Base-by-base conservation (phyloP, 805 yeast genomes). In the Ogataea ganodermae region DNA sequence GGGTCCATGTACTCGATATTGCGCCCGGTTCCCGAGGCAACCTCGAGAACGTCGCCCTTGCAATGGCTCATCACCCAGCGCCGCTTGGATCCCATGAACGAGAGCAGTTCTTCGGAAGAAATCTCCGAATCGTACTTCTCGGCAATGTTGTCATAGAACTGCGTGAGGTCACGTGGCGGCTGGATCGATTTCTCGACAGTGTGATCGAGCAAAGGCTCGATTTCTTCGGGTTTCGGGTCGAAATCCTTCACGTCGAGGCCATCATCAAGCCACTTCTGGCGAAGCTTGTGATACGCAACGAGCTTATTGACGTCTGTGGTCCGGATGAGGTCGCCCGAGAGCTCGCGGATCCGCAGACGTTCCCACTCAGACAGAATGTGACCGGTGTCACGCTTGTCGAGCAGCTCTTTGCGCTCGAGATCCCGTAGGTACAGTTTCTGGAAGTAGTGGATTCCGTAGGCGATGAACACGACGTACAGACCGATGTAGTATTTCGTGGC, bases 11-110 rank as follows among this genome's bases (percentile, higher is more conserved):
- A 91, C 40, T 84, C 83, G 47, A 92, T 78, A 63, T 94, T 94
- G 66, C 98, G 78, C 6, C 99, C 98, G 0, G 99, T 94, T 49
- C 99, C 99, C 62, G 96, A 88, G 0, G 97, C 85, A 9, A 92
- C 94, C 66, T 94, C 99, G 47, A 94, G 70, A 1, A 90, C 97
- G 62, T 94, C 97, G 18, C 99, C 99, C 48, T 73, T 70, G 42
- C 84, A 78, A 51, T 86, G 86, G 30, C 73, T 78, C 90, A 87
- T 86, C 38, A 86, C 65, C 87, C 94, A 84, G 57, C 81, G 82
- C 59, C 97, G 76, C 78, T 73, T 83, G 69, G 72, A 70, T 47
- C 84, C 81, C 75, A 81, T 72, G 30, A 79, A 68, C 46, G 81
- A 74, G 13, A 81, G 75, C 40, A 80, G 60, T 59, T 86, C 94